Percentiles rank a stretch among this genome's conserved stretches.
Evolutionary conservation across 2,329 filamentous ascomycete species (phyloP).

Genomic region (Curvularia sp.): DNA sequence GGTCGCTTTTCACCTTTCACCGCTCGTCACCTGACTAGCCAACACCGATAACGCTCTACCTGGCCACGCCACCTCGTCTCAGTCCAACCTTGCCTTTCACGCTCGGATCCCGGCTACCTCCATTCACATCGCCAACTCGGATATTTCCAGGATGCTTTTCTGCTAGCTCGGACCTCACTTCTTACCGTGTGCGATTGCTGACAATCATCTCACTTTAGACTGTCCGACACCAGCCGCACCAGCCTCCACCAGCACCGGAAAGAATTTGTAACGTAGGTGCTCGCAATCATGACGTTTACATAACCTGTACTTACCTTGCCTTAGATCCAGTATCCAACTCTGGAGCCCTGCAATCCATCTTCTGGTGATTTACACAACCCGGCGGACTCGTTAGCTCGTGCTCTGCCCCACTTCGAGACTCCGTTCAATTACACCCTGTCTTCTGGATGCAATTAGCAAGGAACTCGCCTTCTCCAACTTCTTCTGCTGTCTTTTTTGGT

Average conservation of each 20-base stretch:
- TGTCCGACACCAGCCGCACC: slow-evolving; percentile 28
- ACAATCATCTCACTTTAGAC: slow-evolving; percentile 19
- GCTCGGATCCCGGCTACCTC: not conserved
- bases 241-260: slow-evolving; percentile 19
- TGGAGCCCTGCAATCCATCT: slow-evolving; percentile 55
- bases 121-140: not conserved
- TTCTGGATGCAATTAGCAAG: slow-evolving; percentile 56
- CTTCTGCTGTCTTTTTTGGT: slow-evolving; percentile 45
- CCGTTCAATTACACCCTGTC: slow-evolving; percentile 49
- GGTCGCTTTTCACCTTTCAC: not conserved
- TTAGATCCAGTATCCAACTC: slow-evolving; percentile 48
- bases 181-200: slow-evolving; percentile 18
- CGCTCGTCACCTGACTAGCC: not conserved
- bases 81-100: not conserved
- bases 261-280: slow-evolving; percentile 34
- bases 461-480: slow-evolving; percentile 46
- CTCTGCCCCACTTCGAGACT: slow-evolving; percentile 54
- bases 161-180: not conserved
- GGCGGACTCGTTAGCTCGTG: slow-evolving; percentile 64
- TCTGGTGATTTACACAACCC: slow-evolving; percentile 50
- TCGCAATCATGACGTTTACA: slow-evolving; percentile 5
- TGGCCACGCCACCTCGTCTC: not conserved
- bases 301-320: slow-evolving; percentile 36
- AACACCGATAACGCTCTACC: not conserved
- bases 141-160: not conserved